Evolutionary conservation across 495 filamentous ascomycete species (phyloP).

Genomic region (Aspergillus nanangensis): DNA sequence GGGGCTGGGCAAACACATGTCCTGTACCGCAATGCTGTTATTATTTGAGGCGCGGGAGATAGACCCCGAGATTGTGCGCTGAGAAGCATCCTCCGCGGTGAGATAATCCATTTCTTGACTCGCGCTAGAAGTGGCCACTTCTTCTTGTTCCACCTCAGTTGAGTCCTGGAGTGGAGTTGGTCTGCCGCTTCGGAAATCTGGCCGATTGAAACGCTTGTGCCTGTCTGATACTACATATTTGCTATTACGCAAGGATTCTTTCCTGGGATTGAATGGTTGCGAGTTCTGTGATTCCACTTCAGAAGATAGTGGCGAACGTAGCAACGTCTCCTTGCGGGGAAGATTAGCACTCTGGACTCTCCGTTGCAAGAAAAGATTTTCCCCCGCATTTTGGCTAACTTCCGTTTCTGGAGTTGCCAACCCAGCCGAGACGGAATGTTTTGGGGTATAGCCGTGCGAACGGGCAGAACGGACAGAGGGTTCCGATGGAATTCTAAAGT

Average conservation of each 20-base stretch:
- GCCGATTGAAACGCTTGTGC: conserved; percentile 8
- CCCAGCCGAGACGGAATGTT: conserved; percentile 29
- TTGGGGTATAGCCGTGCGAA: conserved; percentile 21
- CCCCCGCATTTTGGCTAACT: conserved; percentile 22
- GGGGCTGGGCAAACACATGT: conserved; percentile 90
- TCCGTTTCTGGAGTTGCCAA: conserved; percentile 44
- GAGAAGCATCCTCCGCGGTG: conserved; percentile 16
- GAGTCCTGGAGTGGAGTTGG: conserved; percentile 7
- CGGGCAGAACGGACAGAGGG: conserved; percentile 30
- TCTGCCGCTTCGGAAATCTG: conserved; percentile 5
- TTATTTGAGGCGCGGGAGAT: conserved; percentile 30
- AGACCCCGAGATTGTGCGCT: conserved; percentile 18
- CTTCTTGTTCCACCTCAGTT: conserved; percentile 4
- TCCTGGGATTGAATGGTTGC: conserved; percentile 12
- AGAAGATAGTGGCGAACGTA: conserved; percentile 37
- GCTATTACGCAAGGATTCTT: conserved; percentile 9
- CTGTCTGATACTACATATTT: conserved; percentile 14
- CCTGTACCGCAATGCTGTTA: conserved; percentile 66
- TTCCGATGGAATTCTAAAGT: conserved; percentile 30
- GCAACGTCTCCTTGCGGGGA: conserved; percentile 28
- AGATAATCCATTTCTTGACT: conserved; percentile 21
- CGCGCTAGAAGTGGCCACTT: conserved; percentile 13
- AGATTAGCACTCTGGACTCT: conserved; percentile 33
- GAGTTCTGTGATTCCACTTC: conserved; percentile 24
- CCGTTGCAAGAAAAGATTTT: conserved; percentile 22